phyloP scores from a whole-genome alignment of 2,329 filamentous ascomycete species.

The Cercospora sesami region DNA sequence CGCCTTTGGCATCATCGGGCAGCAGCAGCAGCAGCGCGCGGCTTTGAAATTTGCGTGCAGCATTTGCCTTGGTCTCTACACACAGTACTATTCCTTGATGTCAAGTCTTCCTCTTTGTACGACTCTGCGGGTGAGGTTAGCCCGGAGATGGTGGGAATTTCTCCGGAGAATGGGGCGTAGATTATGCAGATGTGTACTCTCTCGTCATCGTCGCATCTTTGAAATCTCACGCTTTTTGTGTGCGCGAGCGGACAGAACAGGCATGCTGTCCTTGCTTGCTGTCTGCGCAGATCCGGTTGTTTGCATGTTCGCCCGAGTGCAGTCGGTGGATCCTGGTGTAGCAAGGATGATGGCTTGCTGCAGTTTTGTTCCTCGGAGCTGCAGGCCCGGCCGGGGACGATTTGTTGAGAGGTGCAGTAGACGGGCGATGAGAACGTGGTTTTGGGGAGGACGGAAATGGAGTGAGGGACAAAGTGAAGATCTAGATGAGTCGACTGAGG shows the following conservation, averaged over 20 bases:
- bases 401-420: neutral
- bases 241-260: neutral
- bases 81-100: too few species aligned
- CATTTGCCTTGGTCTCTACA: neutral
- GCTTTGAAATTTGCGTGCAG: neutral
- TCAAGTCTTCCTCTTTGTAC: neutral
- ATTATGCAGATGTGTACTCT: neutral
- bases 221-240: neutral
- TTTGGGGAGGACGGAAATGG: neutral
- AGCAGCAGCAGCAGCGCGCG: conserved; percentile 1
- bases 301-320: conserved; percentile 12
- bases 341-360: neutral
- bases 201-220: neutral
- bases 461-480: neutral
- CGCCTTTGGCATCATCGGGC: conserved; percentile 10
- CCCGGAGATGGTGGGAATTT: neutral
- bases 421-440: neutral
- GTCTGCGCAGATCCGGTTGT: conserved; percentile 7
- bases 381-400: neutral
- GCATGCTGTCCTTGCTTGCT: neutral
- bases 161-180: neutral
- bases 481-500: neutral
- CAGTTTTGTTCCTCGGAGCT: neutral
- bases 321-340: conserved; percentile 1
- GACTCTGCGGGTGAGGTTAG: neutral